Conservation (phyloP, 768 basidiomycete species). For the Terana coerulea region DNA sequence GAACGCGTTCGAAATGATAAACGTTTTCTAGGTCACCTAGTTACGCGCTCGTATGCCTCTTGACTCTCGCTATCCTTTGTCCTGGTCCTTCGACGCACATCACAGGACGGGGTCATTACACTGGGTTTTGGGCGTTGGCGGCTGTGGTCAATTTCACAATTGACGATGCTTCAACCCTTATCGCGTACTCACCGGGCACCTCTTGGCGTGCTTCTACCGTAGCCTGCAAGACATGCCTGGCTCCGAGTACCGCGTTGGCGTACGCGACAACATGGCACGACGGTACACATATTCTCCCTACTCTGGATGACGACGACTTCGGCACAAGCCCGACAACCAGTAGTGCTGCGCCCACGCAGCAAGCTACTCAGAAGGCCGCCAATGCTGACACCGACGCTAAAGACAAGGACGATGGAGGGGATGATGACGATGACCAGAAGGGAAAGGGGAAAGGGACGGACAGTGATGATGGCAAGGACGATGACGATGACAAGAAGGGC, state of each 20-base stretch:
- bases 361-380: background rate
- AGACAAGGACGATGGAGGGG: constrained; percentile 3
- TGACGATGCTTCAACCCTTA: constrained; percentile 19
- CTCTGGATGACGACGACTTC: constrained; percentile 15
- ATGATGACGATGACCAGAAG: too few relatives aligned
- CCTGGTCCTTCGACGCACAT: background rate
- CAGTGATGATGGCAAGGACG: background rate
- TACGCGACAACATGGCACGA: constrained; percentile 23
- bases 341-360: background rate
- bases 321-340: background rate
- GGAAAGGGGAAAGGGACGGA: too few relatives aligned
- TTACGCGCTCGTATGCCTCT: background rate
- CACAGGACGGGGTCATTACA: background rate
- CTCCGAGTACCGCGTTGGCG: constrained; percentile 11
- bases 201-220: constrained; percentile 21
- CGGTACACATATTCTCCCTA: constrained; percentile 21
- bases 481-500: constrained; percentile 6
- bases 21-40: constrained; percentile 6
- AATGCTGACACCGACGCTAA: background rate
- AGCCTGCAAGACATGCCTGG: constrained; percentile 17
- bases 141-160: constrained; percentile 19
- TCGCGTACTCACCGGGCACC: constrained; percentile 17
- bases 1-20: background rate
- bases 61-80: constrained; percentile 1
- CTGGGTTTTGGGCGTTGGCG: constrained; percentile 7